These are phyloP conservation scores for Trichoderma erinaceum DNA, from an alignment of 495 filamentous ascomycete genomes.

Conservation along the genomic window DNA sequence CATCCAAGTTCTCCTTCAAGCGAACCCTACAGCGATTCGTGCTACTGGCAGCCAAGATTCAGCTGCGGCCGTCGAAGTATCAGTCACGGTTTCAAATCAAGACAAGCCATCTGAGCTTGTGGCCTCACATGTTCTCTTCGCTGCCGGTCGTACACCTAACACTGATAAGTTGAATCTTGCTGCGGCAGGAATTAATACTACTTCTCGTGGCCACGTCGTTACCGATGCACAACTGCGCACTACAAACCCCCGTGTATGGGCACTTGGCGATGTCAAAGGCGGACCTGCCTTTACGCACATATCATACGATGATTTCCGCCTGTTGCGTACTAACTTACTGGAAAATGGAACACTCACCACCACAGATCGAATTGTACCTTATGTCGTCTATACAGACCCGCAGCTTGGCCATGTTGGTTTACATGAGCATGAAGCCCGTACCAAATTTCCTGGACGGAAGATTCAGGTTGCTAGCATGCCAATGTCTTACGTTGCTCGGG, in stretches of 20 bases:
- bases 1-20: conserved; percentile 31
- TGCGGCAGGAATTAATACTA: conserved; percentile 30
- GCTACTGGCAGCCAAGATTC: conserved; percentile 14
- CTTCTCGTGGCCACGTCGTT: conserved; percentile 34
- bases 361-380: conserved; percentile 35
- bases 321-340: conserved; percentile 38
- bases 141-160: conserved; percentile 43
- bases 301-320: conserved; percentile 51
- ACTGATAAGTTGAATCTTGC: conserved; percentile 32
- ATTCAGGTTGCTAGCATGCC: conserved; percentile 44
- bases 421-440: conserved; percentile 26
- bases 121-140: conserved; percentile 40
- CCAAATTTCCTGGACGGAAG: conserved; percentile 26
- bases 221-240: conserved; percentile 38
- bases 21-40: conserved; percentile 19
- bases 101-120: neutral
- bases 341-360: neutral
- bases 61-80: conserved; percentile 9
- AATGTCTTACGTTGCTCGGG: conserved; percentile 45
- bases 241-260: conserved; percentile 35
- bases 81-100: conserved; percentile 17
- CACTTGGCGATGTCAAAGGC: conserved; percentile 46
- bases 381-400: conserved; percentile 48
- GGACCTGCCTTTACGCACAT: conserved; percentile 51
- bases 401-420: conserved; percentile 47